Base-by-base conservation (phyloP, 495 filamentous ascomycete genomes). In the Extremus antarcticus region DNA sequence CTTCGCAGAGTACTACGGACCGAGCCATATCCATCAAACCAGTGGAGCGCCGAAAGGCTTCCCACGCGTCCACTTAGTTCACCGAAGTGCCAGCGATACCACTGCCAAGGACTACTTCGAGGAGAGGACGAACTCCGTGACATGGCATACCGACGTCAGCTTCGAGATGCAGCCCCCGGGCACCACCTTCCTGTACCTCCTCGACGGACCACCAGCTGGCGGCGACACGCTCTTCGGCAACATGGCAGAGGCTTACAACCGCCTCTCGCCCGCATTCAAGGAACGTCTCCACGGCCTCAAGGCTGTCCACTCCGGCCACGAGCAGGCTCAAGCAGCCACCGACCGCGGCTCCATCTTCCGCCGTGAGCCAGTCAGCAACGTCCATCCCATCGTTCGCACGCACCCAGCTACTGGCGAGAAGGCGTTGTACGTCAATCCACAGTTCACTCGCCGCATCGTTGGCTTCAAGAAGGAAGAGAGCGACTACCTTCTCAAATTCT, bases 131-230 rank as follows among this genome's bases (percentile, higher is more conserved):
- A 84, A 75, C 60, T 82, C 39, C 48, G 45, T 57, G n/a, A 55
- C 51, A 2, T 91, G 87, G 87, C 87, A 91, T 68, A 84, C 80
- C 0, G 88, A 94, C 68, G 84, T 90, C 0, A 84, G 81, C 3
- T 91, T 89, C 65, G 88, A 94, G 73, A 61, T 75, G 53, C 87
- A 92, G 68, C 86, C 88, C n/a, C 87, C 88, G 0, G 87, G 88
- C 50, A 90, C 86, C 0, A 89, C 87, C 0, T 88, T 92, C 69
- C 68, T 94, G 32, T 89, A 88, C 66, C 73, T 85, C 49, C 79
- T 92, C 23, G 87, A 92, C 65, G 79, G 73, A 39, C 87, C 88
- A n/a, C 73, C 76, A 53, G 77, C 80, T 0, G 87, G 88, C 19
- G 87, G 88, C 39, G 88, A 94, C 61, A 94, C 88, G 0, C 67